Evolutionary conservation across 139 green algal species (phyloP).

Genomic region (Coelastrella sp.): DNA sequence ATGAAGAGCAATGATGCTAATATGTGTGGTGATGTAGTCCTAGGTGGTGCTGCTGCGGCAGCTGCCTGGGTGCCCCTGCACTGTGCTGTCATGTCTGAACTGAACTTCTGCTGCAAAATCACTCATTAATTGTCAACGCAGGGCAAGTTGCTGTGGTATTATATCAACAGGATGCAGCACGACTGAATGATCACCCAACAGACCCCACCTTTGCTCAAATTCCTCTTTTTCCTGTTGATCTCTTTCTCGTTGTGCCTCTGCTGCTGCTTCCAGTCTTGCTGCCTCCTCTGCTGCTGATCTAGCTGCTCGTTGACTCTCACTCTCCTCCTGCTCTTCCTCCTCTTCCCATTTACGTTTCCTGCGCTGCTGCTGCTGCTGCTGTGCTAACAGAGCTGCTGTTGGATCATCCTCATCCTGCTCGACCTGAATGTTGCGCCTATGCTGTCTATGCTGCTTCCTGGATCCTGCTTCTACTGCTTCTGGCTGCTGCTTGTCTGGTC

Average conservation of each 20-base stretch:
- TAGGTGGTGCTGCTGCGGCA: not conserved
- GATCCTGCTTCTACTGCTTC: conserved; percentile 21
- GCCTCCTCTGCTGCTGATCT: conserved; percentile 23
- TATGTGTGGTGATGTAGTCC: too few relatives aligned
- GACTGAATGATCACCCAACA: too few relatives aligned
- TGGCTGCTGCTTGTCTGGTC: conserved; percentile 53
- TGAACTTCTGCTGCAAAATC: too few relatives aligned
- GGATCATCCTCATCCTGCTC: conserved; percentile 49
- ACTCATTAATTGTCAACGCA: too few relatives aligned
- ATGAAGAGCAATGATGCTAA: too few relatives aligned
- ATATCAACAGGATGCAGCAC: too few relatives aligned
- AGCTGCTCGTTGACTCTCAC: conserved; percentile 36
- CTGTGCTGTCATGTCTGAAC: not conserved
- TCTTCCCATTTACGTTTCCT: conserved; percentile 79
- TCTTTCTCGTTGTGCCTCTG: conserved; percentile 51
- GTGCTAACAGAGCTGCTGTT: not conserved
- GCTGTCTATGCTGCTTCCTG: conserved; percentile 25
- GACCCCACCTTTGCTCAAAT: conserved; percentile 80
- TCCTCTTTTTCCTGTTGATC: conserved; percentile 81
- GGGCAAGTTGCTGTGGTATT: too few relatives aligned
- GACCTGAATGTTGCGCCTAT: conserved; percentile 10
- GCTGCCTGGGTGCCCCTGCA: not conserved
- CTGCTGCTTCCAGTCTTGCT: conserved; percentile 56
- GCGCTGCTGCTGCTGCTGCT: conserved; percentile 40
- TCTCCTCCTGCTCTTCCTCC: conserved; percentile 65